A percentile compares a stretch with the other conserved stretches of the same genome.
Evolutionary conservation across 495 filamentous ascomycete genomes (phyloP).

Genomic region (Terfezia claveryi): DNA sequence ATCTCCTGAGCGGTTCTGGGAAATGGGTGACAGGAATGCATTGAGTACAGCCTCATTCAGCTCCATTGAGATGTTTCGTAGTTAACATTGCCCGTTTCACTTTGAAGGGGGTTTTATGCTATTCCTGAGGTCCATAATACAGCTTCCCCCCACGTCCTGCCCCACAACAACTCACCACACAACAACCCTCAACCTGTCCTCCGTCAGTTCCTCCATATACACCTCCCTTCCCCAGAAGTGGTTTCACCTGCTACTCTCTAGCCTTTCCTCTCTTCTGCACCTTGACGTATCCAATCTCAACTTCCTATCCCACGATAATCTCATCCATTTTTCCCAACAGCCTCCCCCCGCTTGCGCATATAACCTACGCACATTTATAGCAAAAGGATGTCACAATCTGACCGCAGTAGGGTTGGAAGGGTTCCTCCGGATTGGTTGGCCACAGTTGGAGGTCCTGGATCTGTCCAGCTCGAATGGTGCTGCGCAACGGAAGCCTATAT

Average conservation of each 20-base stretch:
- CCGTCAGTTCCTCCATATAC: constrained; percentile 6
- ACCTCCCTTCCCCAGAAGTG: constrained; percentile 6
- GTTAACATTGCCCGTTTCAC: neutral
- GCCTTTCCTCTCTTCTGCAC: constrained; percentile 1
- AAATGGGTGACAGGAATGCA: constrained; percentile 7
- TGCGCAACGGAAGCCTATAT: neutral
- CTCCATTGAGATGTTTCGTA: too few species aligned
- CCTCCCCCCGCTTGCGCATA: neutral
- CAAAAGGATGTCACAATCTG: constrained; percentile 2
- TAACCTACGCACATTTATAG: neutral
- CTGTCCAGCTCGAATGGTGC: constrained; percentile 10
- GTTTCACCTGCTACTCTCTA: constrained; percentile 4
- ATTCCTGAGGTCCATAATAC: constrained; percentile 6
- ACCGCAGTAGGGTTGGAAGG: constrained; percentile 1
- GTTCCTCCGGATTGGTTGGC: constrained; percentile 3
- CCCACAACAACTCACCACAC: neutral
- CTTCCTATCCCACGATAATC: constrained; percentile 8
- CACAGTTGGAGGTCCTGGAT: constrained; percentile 6
- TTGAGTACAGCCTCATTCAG: constrained; percentile 1
- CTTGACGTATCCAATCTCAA: constrained; percentile 4
- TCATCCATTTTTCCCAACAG: neutral
- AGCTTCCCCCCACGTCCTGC: neutral
- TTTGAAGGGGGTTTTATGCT: constrained; percentile 10
- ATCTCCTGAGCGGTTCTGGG: constrained; percentile 7
- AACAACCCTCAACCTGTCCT: neutral